Evolutionary conservation across 2,329 filamentous ascomycete species (phyloP), one percentile per base, ranked within the genome.

Genomic region (Berkeleyomyces rouxiae): DNA sequence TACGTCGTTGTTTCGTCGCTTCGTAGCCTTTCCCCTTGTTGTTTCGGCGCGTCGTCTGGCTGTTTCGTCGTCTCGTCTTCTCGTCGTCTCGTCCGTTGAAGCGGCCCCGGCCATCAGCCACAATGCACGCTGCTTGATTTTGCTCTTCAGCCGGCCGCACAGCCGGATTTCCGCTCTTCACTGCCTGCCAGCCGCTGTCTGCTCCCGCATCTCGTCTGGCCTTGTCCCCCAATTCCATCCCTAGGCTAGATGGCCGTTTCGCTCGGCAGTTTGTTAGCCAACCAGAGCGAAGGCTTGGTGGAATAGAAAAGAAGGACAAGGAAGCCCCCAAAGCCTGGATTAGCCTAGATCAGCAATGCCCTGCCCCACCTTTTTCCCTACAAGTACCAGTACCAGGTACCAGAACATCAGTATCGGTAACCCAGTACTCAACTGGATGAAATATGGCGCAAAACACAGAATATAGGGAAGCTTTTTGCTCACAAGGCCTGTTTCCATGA

Each of bases 1-100:
- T 36, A 31, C 39, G 51, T 36, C 51, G 23, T 55, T 55, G 51
- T 16, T 55, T 55, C 51, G 33, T 55, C 33, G 51, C 33, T 55
- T 53, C 44, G 13, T 16, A n/a, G 37, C 23, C 42, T 60, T 39
- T 55, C 51, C n/a, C n/a, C 7, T 37, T 10, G 51, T 39, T 39
- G 33, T n/a, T 39, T 37, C 23, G 13, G 62, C 61, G 51, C 59
- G 44, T 36, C 61, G 59, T 64, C 61, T 61, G 44, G 53, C 59
- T 37, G 53, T 59, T 61, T 58, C 39, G 53, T 53, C 47, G 51
- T 39, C 9, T 16, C 11, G 43, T 46, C 43, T 43, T 10, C 10
- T 53, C 23, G 11, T 4, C 16, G 36, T 53, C 10, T 9, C 9
- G 10, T 11, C 9, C 5, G 11, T 16, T 40, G 23, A 23, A 23